Percentiles rank a stretch among this genome's conserved stretches.
phyloP scores from a whole-genome alignment of 2,329 filamentous ascomycete genomes.

The Colletotrichum ledebouriae region DNA sequence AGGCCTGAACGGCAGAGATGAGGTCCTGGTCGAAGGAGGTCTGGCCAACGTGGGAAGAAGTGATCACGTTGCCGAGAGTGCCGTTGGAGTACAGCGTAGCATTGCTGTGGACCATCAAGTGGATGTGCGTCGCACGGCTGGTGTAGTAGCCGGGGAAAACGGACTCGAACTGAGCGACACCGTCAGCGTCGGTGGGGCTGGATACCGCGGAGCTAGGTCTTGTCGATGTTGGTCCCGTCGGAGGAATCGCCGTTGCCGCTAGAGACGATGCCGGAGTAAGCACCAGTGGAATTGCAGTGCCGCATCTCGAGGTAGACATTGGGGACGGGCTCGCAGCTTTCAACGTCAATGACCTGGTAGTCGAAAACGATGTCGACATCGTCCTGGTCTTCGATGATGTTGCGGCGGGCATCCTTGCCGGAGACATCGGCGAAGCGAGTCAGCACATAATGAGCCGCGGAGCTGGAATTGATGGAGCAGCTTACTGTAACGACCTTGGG shows the following conservation, averaged over 20 bases:
- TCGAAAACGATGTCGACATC: constrained; percentile 58
- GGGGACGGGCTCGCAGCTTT: constrained; percentile 56
- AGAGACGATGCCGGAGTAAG: constrained; percentile 57
- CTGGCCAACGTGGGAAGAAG: constrained; percentile 71
- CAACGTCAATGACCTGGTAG: constrained; percentile 58
- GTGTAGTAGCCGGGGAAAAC: constrained; percentile 60
- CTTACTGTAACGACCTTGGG: constrained; percentile 29
- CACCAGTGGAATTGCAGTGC: constrained; percentile 61
- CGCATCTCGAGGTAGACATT: constrained; percentile 59
- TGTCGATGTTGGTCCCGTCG: constrained; percentile 49
- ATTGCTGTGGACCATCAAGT: constrained; percentile 52
- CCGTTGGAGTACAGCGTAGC: constrained; percentile 50
- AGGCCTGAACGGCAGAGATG: constrained; percentile 61
- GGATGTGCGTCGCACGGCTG: constrained; percentile 57
- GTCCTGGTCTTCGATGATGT: constrained; percentile 56
- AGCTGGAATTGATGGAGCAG: constrained; percentile 47
- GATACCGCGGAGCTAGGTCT: constrained; percentile 56
- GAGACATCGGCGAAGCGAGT: constrained; percentile 47
- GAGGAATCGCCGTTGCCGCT: constrained; percentile 52
- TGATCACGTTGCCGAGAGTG: constrained; percentile 56
- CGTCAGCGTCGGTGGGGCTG: constrained; percentile 55
- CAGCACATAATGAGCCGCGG: background rate
- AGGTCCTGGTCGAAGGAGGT: constrained; percentile 72
- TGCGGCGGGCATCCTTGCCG: constrained; percentile 54
- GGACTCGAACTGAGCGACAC: constrained; percentile 57